Base-by-base conservation (phyloP, 192 early-diverging fungal genomes). In the Backusella luteola region DNA sequence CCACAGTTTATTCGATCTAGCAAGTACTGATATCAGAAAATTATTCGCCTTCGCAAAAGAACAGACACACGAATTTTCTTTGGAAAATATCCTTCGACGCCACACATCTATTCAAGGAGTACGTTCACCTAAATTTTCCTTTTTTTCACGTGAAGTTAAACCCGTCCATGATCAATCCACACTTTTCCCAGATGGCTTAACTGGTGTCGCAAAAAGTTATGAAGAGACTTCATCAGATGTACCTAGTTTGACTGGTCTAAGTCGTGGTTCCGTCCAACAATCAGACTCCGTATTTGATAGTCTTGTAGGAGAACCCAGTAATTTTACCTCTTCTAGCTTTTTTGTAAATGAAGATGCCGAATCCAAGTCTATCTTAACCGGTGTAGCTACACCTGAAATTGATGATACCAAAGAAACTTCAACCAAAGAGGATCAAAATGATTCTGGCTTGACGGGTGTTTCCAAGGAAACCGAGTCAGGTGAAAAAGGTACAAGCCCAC, bases 41-140 rank as follows among this genome's bases (percentile, higher is more conserved):
- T 26, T 63, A 29, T 63, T 63, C 12, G 9, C 56, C 26, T 63
- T 63, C 56, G 56, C 56, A 29, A 63, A 63, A 63, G 56, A 63
- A 63, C 56, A 63, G n/a, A 63, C 56, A 63, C 56, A 63, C 0
- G 23, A 23, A 29, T 29, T 63, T 63, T 63, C 56, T 63, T 29
- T 63, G 56, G 56, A 63, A 63, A 63, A 63, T 26, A 63, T 63
- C 26, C 56, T 63, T 63, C 56, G 23, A 63, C 56, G 56, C 56
- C 56, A 63, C 56, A 63, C 56, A 14, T 11, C 23, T 63, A 63
- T 63, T 63, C 56, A 63, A 63, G 56, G 56, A 63, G 56, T 63
- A 29, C 56, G 56, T 63, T 63, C 56, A 26, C 56, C 56, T 4
- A 63, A 63, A 26, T 8, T 63, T 26, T 63, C 56, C 11, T 63